These are phyloP conservation scores for Curvularia sp. DNA, from an alignment of 2,329 filamentous ascomycete species.

Conservation along the genomic window DNA sequence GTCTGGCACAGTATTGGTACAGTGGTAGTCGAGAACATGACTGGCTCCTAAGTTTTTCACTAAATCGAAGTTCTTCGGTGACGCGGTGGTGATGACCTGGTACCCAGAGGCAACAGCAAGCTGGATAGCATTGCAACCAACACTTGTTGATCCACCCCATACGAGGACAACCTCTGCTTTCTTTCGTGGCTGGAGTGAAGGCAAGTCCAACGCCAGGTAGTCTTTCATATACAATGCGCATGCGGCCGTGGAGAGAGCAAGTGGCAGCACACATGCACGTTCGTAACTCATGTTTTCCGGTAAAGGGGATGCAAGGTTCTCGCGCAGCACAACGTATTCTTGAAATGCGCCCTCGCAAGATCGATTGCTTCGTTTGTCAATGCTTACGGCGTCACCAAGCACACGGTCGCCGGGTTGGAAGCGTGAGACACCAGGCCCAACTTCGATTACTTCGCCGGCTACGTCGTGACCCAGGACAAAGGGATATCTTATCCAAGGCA, in stretches of 20 bases:
- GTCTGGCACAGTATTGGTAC: conserved; percentile 40
- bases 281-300: conserved; percentile 56
- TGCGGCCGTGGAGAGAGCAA: conserved; percentile 23
- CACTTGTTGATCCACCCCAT: conserved; percentile 57
- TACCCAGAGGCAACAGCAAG: conserved; percentile 56
- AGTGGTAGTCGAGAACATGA: conserved; percentile 59
- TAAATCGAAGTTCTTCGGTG: conserved; percentile 56
- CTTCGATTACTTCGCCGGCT: conserved; percentile 53
- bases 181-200: conserved; percentile 53
- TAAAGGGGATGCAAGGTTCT: conserved; percentile 55
- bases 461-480: conserved; percentile 49
- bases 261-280: conserved; percentile 55
- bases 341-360: conserved; percentile 50
- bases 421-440: conserved; percentile 51
- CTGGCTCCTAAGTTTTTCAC: conserved; percentile 56
- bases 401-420: conserved; percentile 55
- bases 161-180: conserved; percentile 44
- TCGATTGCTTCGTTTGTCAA: conserved; percentile 11
- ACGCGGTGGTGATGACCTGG: conserved; percentile 56
- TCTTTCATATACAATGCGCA: conserved; percentile 23
- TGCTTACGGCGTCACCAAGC: conserved; percentile 34
- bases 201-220: conserved; percentile 18
- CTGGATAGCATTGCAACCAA: conserved; percentile 59
- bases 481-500: conserved; percentile 19
- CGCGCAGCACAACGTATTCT: conserved; percentile 59